phyloP scores from a whole-genome alignment of 805 yeast genomes.

The Zygotorulaspora chibaensis region DNA sequence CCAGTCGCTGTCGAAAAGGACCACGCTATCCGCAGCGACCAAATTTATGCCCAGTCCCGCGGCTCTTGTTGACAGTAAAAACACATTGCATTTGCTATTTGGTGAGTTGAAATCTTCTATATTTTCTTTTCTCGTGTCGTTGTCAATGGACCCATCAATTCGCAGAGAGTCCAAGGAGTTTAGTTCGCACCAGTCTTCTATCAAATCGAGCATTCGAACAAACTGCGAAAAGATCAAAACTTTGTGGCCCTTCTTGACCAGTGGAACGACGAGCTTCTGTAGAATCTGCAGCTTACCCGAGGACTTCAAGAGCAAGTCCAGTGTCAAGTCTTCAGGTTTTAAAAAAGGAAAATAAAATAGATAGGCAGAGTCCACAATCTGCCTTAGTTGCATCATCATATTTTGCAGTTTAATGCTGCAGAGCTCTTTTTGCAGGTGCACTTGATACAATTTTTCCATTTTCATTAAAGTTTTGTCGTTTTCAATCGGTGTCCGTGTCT shows the following conservation, averaged over 20 bases:
- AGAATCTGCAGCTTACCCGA: slow-evolving; percentile 74
- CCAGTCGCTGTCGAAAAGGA: slow-evolving; percentile 92
- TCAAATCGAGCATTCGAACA: slow-evolving; percentile 71
- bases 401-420: slow-evolving; percentile 56
- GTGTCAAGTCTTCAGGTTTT: slow-evolving; percentile 39
- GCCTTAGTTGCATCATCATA: slow-evolving; percentile 76
- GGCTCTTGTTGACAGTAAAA: slow-evolving; percentile 83
- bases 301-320: slow-evolving; percentile 42
- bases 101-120: slow-evolving; percentile 46
- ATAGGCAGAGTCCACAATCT: slow-evolving; percentile 82
- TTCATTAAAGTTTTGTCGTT: slow-evolving; percentile 13
- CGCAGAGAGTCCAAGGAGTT: slow-evolving; percentile 48
- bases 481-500: slow-evolving; percentile 5
- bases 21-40: slow-evolving; percentile 83
- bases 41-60: slow-evolving; percentile 93
- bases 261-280: slow-evolving; percentile 52
- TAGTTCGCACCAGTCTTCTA: slow-evolving; percentile 67
- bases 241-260: slow-evolving; percentile 55
- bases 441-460: slow-evolving; percentile 30
- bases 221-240: slow-evolving; percentile 85
- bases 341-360: slow-evolving; percentile 75
- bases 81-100: slow-evolving; percentile 42
- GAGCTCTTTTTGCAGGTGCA: slow-evolving; percentile 40
- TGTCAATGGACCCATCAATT: slow-evolving; percentile 72
- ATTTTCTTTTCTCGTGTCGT: slow-evolving; percentile 58